phyloP scores from a whole-genome alignment of 139 green algal genomes.

The Closterium sp. region DNA sequence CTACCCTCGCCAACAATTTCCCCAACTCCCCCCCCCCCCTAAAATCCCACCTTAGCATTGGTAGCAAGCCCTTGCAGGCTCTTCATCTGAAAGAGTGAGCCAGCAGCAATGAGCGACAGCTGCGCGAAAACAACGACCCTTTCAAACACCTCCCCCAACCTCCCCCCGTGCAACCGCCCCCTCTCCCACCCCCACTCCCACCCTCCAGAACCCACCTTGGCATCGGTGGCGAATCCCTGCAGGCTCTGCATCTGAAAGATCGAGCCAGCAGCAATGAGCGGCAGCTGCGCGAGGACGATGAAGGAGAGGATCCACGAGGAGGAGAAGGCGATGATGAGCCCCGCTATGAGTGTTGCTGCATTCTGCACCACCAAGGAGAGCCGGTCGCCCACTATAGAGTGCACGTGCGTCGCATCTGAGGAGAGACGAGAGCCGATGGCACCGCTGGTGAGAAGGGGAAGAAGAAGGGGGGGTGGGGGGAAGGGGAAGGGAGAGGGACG shows the following conservation, averaged over 20 bases:
- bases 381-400: slow-evolving; percentile 38
- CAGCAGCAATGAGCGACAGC: too few species aligned
- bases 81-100: background rate
- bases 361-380: slow-evolving; percentile 42
- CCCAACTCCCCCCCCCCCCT: too few species aligned
- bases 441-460: too few species aligned
- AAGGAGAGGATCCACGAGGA: slow-evolving; percentile 46
- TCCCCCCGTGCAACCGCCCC: background rate
- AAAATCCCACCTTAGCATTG: too few species aligned
- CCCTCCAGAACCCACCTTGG: slow-evolving; percentile 22
- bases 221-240: slow-evolving; percentile 36
- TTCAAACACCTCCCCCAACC: too few species aligned
- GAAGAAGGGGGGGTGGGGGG: too few species aligned
- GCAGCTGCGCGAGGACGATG: slow-evolving; percentile 47
- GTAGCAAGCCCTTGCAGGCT: too few species aligned
- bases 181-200: too few species aligned
- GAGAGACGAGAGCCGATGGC: slow-evolving; percentile 40
- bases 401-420: slow-evolving; percentile 42
- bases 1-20: too few species aligned
- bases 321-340: slow-evolving; percentile 49
- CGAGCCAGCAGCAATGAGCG: slow-evolving; percentile 39
- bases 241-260: slow-evolving; percentile 39
- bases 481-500: too few species aligned
- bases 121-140: too few species aligned
- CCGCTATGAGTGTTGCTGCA: slow-evolving; percentile 21